Evolutionary conservation across 768 basidiomycete genomes (phyloP).

Genomic region (Tricholoma sp.): DNA sequence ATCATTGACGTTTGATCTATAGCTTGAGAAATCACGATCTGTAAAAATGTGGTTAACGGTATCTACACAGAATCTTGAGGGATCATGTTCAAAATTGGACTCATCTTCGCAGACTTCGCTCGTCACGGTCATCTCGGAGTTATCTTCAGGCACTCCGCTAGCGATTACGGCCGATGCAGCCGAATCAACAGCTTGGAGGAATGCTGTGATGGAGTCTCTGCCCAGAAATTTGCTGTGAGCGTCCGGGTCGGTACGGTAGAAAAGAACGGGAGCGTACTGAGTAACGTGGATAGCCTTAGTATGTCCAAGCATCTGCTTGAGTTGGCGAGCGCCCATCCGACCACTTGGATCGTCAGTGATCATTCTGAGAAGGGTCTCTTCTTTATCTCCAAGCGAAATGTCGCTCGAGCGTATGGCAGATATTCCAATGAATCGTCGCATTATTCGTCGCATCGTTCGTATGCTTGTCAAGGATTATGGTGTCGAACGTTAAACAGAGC

Average conservation of each 20-base stretch:
- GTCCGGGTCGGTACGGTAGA: neutral
- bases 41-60: neutral
- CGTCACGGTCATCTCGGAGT: neutral
- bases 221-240: neutral
- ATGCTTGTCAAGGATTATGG: neutral
- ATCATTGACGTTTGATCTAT: too few species aligned
- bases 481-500: neutral
- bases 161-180: neutral
- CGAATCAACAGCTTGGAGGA: neutral
- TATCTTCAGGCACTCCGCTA: neutral
- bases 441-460: neutral
- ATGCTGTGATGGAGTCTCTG: neutral
- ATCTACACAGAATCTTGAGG: neutral
- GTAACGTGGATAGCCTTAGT: neutral
- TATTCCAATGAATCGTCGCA: neutral
- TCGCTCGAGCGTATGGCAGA: neutral
- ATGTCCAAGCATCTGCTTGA: neutral
- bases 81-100: neutral
- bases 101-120: too few species aligned
- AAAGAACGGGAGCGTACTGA: neutral
- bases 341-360: neutral
- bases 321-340: neutral
- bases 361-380: neutral
- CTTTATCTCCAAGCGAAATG: neutral
- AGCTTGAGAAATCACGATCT: too few species aligned